Base-by-base conservation (phyloP, 345 rosid species). In the Aquilaria malaccensis region DNA sequence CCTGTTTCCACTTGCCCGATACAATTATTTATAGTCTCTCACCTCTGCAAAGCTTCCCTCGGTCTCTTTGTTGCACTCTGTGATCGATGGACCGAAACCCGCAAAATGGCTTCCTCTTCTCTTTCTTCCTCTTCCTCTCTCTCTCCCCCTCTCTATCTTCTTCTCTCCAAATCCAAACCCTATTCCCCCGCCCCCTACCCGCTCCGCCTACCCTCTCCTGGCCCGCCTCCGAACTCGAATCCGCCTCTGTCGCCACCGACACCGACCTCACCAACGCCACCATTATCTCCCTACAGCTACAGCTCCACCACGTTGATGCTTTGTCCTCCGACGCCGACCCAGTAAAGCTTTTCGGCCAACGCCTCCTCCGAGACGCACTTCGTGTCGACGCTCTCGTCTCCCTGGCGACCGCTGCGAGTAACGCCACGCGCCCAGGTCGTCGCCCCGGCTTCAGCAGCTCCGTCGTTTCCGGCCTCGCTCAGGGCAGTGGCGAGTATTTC, bases 401-500 rank as follows among this genome's bases (percentile, higher is more conserved):
- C 41, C 72, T 84, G 11, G 77, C 80, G 7, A 61, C 72, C 3
- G 72, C 72, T 5, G 31, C 67, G 11, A n/a, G 78, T 32, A 74
- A 78, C 45, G 10, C 45, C 7, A 68, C 81, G 10, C 78, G 77
- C 63, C 3, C 58, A 45, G 59, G 50, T 57, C 48, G 67, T 37
- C 22, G 65, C 9, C 11, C 76, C 7, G 84, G 83, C 4, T 84
- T 84, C 67, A 84, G 94, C 59, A 87, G 94, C 81, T 79, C 90
- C 1, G 79, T 95, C 0, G 77, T 82, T 30, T 95, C 96, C 30
- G 99, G 99, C 3, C 91, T 95, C 11, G 73, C 99, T 3, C 96
- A 90, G 62, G 96, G 97, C 13, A 91, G 97, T 37, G 95, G 99
- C 3, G 99, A 95, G 77, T 94, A 88, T 75, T 94, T 94, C 85